These are phyloP conservation scores for Penicillium brevicompactum DNA, from an alignment of 2,329 filamentous ascomycete genomes.

Conservation along the genomic window DNA sequence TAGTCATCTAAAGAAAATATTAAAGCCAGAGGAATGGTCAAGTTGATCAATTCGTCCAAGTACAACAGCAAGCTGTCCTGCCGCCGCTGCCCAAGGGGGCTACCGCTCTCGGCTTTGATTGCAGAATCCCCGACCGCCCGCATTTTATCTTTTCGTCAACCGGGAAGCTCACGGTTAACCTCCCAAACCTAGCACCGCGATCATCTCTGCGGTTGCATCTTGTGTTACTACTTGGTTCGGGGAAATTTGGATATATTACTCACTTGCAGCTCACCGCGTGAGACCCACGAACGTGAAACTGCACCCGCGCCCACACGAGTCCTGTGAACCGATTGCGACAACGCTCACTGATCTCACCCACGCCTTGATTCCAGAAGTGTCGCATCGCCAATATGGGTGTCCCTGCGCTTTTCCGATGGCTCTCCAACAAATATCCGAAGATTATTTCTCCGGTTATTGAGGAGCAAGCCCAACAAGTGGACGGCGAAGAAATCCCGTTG, in stretches of 20 bases:
- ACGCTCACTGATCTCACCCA: slow-evolving; percentile 8
- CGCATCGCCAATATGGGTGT: slow-evolving; percentile 72
- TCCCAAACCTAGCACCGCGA: slow-evolving; percentile 17
- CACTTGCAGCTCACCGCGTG: neutral
- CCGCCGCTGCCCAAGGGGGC: slow-evolving; percentile 22
- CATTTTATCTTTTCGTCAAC: slow-evolving; percentile 22
- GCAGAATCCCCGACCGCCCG: slow-evolving; percentile 24
- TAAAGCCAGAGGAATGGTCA: slow-evolving; percentile 6
- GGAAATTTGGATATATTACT: neutral
- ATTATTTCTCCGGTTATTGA: slow-evolving; percentile 92
- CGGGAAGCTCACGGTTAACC: slow-evolving; percentile 18
- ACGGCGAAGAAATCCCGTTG: slow-evolving; percentile 81
- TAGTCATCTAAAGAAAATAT: slow-evolving; percentile 31
- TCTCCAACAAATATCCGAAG: slow-evolving; percentile 95
- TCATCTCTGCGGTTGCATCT: slow-evolving; percentile 15
- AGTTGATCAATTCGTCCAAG: slow-evolving; percentile 6
- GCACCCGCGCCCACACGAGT: slow-evolving; percentile 3
- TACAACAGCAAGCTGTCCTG: slow-evolving; percentile 24
- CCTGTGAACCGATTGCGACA: slow-evolving; percentile 15
- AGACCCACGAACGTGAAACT: slow-evolving; percentile 2
- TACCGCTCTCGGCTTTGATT: slow-evolving; percentile 16
- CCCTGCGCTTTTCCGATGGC: slow-evolving; percentile 92
- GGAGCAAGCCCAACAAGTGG: slow-evolving; percentile 77
- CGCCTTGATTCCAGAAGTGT: slow-evolving; percentile 8
- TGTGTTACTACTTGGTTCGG: neutral